Percentiles rank a stretch among this genome's conserved stretches.
Evolutionary conservation across 768 basidiomycete species (phyloP).

Genomic region (Termitomyces heimii): DNA sequence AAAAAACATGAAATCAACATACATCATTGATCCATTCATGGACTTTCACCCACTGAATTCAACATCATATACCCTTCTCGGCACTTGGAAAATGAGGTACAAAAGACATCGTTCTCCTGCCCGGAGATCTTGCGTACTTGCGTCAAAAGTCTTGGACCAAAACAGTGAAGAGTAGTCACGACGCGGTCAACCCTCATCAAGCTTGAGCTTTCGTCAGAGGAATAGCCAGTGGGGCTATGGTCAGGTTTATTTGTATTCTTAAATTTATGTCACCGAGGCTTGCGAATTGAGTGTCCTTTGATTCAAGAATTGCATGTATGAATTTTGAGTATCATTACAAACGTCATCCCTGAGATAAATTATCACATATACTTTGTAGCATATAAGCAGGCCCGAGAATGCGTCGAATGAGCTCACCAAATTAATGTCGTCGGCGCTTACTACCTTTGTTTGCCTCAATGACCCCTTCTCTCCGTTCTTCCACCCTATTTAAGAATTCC

Average conservation of each 20-base stretch:
- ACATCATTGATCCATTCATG: too few relatives aligned
- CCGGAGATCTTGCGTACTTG: too few relatives aligned
- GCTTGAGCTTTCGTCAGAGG: background rate
- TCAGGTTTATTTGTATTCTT: background rate
- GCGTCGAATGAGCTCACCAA: background rate
- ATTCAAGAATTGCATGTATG: background rate
- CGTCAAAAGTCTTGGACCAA: background rate
- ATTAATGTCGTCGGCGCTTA: slow-evolving; percentile 40
- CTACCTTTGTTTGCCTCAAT: slow-evolving; percentile 49
- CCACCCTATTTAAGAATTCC: slow-evolving; percentile 75
- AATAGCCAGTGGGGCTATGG: background rate
- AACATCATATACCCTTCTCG: too few relatives aligned
- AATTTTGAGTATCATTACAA: background rate
- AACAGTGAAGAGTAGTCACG: background rate
- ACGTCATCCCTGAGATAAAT: background rate
- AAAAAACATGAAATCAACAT: too few relatives aligned
- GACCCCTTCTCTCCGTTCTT: slow-evolving; percentile 60
- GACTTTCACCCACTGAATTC: too few relatives aligned
- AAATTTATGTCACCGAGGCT: background rate
- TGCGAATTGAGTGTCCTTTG: background rate
- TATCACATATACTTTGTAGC: background rate
- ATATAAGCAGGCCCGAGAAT: background rate
- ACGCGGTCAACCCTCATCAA: background rate
- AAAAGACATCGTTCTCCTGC: too few relatives aligned
- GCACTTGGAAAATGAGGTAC: too few relatives aligned